Evolutionary conservation across 192 early-diverging fungal genomes (phyloP), one percentile per base, ranked within the genome.

Genomic region (Coemansia sp.): DNA sequence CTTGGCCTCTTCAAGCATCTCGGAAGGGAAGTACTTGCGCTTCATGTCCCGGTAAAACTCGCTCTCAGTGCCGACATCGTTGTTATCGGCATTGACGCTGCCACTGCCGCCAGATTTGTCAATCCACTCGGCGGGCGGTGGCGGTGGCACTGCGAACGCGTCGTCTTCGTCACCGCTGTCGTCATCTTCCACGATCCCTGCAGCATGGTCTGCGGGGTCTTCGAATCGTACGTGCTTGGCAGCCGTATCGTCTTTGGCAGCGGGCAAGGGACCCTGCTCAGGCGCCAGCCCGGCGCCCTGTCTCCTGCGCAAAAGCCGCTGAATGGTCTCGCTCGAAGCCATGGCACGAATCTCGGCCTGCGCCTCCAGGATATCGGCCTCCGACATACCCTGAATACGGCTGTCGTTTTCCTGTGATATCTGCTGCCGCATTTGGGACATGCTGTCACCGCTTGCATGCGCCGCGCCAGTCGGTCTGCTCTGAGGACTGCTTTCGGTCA

Each of bases 331-430:
- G 11, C 87, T 86, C 57, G 88, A 87, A 24, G 96, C 61, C 31
- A 85, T 84, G 1, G 73, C 70, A 51, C 86, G 65, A 22, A 97
- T 86, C 54, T 94, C 89, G 15, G 73, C 79, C 7, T 86, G 85
- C 8, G 92, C 90, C 57, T 88, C 86, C 3, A 82, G 60, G 24
- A 95, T 91, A 39, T 96, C 92, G 8, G 82, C 72, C 25, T 75
- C 82, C 1, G 91, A 76, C 96, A 97, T 96, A 43, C 64, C 89
- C 87, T 57, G 88, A 74, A 58, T 84, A 67, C 68, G 90, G 71
- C 67, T 89, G 84, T 46, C 81, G 83, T 53, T 89, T 39, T 70
- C 74, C 22, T 58, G 51, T 41, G 72, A 76, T 36, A 73, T 47
- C 37, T 77, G 70, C 32, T 53, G 24, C 27, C 74, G 71, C 25